Evolutionary conservation across 176 grass and related monocot species (phyloP).

Genomic region (Aegilops umbellulata): DNA sequence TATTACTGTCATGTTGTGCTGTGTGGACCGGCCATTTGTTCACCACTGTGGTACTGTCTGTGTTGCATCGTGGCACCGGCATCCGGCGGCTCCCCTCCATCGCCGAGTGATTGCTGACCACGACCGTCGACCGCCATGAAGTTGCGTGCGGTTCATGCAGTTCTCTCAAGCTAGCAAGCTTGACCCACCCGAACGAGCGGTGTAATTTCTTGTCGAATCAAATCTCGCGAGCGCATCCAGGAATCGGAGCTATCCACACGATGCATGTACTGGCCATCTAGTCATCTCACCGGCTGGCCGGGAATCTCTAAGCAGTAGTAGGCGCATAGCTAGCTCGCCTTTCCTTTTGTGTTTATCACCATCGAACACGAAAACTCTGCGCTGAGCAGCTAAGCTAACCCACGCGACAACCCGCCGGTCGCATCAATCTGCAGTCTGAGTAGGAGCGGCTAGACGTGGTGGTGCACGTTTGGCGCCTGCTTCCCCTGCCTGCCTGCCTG

Average conservation of each 20-base stretch:
- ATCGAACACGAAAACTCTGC: background rate
- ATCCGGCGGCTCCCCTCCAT: background rate
- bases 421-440: background rate
- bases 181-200: background rate
- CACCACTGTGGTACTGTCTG: background rate
- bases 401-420: too few species aligned
- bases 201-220: background rate
- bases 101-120: background rate
- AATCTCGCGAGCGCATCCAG: background rate
- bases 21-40: background rate
- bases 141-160: too few species aligned
- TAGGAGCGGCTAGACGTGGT: background rate
- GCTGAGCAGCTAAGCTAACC: too few species aligned
- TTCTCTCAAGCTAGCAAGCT: background rate
- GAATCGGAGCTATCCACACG: background rate
- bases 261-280: background rate
- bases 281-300: background rate
- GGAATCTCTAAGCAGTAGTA: background rate
- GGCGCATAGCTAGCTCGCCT: background rate
- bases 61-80: too few species aligned
- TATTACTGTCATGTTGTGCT: background rate
- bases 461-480: background rate
- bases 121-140: too few species aligned
- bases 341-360: background rate
- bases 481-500: background rate